A percentile compares a stretch with the other conserved stretches of the same genome.
Evolutionary conservation across 2,329 filamentous ascomycete species (phyloP).

Genomic region (Fusarium tuaranense): DNA sequence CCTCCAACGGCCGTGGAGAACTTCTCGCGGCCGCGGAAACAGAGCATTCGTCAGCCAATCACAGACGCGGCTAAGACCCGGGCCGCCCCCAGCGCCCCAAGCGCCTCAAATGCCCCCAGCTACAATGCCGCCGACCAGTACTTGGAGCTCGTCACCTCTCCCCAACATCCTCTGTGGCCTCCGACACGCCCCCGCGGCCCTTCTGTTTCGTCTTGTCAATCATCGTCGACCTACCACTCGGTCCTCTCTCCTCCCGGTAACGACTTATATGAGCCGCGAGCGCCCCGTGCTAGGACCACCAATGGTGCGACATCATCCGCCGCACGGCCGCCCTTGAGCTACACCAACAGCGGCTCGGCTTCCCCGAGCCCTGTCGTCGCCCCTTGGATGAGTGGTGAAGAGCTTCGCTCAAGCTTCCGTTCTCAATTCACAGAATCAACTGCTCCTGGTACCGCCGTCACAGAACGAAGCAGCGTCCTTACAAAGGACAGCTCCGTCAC

Average conservation of each 20-base stretch:
- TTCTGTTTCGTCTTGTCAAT: constrained; percentile 62
- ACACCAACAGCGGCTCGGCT: constrained; percentile 52
- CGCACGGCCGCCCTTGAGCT: constrained; percentile 46
- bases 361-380: constrained; percentile 52
- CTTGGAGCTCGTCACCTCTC: constrained; percentile 45
- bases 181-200: constrained; percentile 55
- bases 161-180: constrained; percentile 54
- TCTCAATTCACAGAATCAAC: constrained; percentile 68
- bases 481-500: constrained; percentile 83
- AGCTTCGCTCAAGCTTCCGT: constrained; percentile 66
- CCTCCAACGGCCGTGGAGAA: constrained; percentile 62
- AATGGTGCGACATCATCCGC: constrained; percentile 39
- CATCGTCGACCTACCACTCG: constrained; percentile 55
- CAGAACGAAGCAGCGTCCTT: constrained; percentile 83
- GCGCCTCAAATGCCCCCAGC: constrained; percentile 40
- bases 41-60: constrained; percentile 61
- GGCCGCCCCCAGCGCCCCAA: constrained; percentile 32
- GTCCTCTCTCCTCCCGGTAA: constrained; percentile 55
- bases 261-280: constrained; percentile 54
- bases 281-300: constrained; percentile 45
- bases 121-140: constrained; percentile 46
- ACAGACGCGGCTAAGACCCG: constrained; percentile 50
- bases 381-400: constrained; percentile 64
- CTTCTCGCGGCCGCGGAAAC: constrained; percentile 70
- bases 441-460: constrained; percentile 72